These are phyloP conservation scores for Russula foetens DNA, from an alignment of 768 basidiomycete species.

Conservation along the genomic window DNA sequence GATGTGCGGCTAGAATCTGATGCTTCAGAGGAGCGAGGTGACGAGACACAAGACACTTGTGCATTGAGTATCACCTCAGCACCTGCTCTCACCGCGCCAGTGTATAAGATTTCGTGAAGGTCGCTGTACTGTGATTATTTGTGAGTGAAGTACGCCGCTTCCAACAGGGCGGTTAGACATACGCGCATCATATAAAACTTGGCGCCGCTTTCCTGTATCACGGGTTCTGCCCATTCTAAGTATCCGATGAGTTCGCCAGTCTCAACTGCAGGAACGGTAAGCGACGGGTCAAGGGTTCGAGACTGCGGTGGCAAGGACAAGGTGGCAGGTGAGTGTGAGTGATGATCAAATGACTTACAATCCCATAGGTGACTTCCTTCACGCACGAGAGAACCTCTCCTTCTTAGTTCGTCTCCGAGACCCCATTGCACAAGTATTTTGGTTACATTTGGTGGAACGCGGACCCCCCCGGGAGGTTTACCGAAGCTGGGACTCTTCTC, in stretches of 20 bases:
- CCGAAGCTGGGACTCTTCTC: not conserved
- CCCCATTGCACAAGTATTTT: conserved; percentile 19
- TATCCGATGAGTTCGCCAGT: conserved; percentile 2
- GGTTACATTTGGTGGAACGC: conserved; percentile 16
- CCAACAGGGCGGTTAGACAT: not conserved
- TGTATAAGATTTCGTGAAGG: conserved; percentile 14
- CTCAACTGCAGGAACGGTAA: not conserved
- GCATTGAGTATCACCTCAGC: conserved; percentile 13
- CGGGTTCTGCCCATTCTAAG: conserved; percentile 8
- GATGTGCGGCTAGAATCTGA: not conserved
- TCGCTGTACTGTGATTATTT: conserved; percentile 10
- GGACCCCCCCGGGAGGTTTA: not conserved
- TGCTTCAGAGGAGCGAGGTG: not conserved
- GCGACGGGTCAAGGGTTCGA: not conserved
- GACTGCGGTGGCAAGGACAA: not conserved
- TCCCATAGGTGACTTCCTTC: conserved; percentile 11
- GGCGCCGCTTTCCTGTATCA: conserved; percentile 5
- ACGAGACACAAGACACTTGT: not conserved
- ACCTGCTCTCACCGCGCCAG: conserved; percentile 8
- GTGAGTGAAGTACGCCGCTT: not conserved
- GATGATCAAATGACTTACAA: not conserved
- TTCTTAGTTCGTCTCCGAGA: conserved; percentile 14
- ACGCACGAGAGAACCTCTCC: not conserved
- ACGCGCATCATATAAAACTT: conserved; percentile 12
- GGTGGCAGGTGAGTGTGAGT: not conserved